Evolutionary conservation across 1,284 basidiomycete genomes (phyloP), one percentile per base, ranked within the genome.

Genomic region (Boletus semigastroideus): DNA sequence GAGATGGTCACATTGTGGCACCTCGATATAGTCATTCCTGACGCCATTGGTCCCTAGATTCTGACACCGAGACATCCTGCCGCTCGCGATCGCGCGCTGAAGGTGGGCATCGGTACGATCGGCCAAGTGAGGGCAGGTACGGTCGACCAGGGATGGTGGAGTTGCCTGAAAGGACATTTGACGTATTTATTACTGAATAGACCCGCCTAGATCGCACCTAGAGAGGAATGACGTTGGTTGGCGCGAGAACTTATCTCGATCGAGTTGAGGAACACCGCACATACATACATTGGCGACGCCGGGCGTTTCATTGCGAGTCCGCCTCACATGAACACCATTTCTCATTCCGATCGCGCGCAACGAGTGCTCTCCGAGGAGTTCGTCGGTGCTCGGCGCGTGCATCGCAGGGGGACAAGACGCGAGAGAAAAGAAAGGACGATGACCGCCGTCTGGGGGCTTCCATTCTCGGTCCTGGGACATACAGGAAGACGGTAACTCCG

Each of bases 11-110:
- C 9, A 28, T 53, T 30, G 34, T 31, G 45, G 38, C 41, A 11
- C 13, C 45, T 53, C 55, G 44, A 57, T 57, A 8, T 20, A 40
- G 20, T 25, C 20, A 17, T 7, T 31, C 14, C 30, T 13, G 14
- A 31, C 30, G 30, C 12, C 6, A 4, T 14, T 31, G 30, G 30
- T 31, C 33, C 33, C 33, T n/a, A 14, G 33, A 14, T 34, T 7
- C 13, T 34, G 14, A 16, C 33, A 7, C 16, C 33, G 33, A 34
- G 14, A 14, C 31, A 14, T 33, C 31, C 16, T 13, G 31, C 13
- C 6, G 13, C 5, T 8, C 6, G 14, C 33, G 33, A 7, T 33
- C n/a, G n/a, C n/a, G n/a, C n/a, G n/a, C n/a, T n/a, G n/a, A n/a
- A n/a, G n/a, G n/a, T n/a, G n/a, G n/a, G n/a, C n/a, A n/a, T n/a